Evolutionary conservation across 495 filamentous ascomycete genomes (phyloP).

Genomic region (Baudoinia panamericana): DNA sequence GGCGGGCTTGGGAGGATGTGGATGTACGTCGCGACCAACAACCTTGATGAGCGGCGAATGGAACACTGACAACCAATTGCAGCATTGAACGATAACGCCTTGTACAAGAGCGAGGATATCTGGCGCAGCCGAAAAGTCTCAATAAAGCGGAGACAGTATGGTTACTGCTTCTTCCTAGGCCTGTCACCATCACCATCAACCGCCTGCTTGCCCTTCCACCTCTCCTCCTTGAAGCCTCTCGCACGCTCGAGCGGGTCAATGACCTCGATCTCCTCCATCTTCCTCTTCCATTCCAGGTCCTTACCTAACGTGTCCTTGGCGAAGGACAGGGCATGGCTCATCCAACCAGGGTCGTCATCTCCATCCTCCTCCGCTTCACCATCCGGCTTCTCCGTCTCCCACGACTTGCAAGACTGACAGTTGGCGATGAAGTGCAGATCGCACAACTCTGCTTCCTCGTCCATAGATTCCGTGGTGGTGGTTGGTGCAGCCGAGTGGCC

Average conservation of each 20-base stretch:
- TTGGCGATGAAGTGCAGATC: constrained; percentile 47
- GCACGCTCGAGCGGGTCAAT: constrained; percentile 71
- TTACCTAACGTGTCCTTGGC: constrained; percentile 84
- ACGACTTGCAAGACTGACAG: constrained; percentile 78
- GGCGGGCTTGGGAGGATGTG: constrained; percentile 83
- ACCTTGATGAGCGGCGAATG: neutral
- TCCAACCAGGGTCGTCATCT: constrained; percentile 44
- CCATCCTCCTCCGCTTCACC: constrained; percentile 43
- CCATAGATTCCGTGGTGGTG: no score
- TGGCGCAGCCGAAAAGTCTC: no score
- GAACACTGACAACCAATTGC: neutral
- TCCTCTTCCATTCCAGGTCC: constrained; percentile 77
- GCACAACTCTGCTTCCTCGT: constrained; percentile 39
- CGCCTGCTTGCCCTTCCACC: constrained; percentile 12
- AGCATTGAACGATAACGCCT: neutral
- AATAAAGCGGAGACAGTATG: no score
- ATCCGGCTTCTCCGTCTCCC: constrained; percentile 41
- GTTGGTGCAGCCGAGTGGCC: no score
- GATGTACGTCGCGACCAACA: constrained; percentile 22
- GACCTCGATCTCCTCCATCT: constrained; percentile 78
- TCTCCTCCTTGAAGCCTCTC: constrained; percentile 8
- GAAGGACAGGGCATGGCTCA: constrained; percentile 65
- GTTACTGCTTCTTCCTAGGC: no score
- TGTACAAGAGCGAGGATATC: no score
- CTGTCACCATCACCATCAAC: no score